Evolutionary conservation across 2,329 filamentous ascomycete genomes (phyloP), one percentile per base, ranked within the genome.

Genomic region (Claviceps citrina): DNA sequence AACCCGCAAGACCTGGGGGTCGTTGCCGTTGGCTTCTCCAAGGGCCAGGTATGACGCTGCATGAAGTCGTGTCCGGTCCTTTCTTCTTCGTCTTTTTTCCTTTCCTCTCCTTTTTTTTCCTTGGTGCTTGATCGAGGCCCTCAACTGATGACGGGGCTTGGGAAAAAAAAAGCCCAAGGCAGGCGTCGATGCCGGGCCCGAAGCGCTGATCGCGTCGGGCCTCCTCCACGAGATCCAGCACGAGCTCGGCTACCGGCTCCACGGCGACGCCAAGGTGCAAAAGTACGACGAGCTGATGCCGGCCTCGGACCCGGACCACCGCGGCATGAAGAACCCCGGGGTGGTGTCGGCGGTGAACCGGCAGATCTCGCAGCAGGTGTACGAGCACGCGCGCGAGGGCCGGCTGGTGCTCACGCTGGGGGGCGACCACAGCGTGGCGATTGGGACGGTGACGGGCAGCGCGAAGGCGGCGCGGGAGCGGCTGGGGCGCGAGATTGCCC

Each of bases 351-450:
- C 83, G 43, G 89, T 94, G 36, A 96, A 85, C 2, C 63, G 79
- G 54, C 71, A 76, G 51, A 79, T 98, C 47, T 78, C 78, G 58
- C 67, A 78, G 42, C 84, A 95, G 64, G 84, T 93, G 38, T 95
- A 96, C 68, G 68, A 75, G 47, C 85, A 96, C 56, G 85, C 89
- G 36, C 73, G 71, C 49, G 67, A 82, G 48, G 91, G 91, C 26
- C 78, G 87, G 44, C 78, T 94, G 59, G 86, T 93, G 1, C 71
- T 98, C 42, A 98, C 91, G 0, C 76, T 98, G 8, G 91, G 91
- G 42, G 91, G 91, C 40, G 91, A 98, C 65, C 91, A 98, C 69
- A 86, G 80, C 47, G 93, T 98, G 56, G 91, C 91, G 46, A 93
- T 98, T 51, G 91, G 91, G 46, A 93, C 85, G 36, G 77, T 98